phyloP scores from a whole-genome alignment of 2,329 filamentous ascomycete species.

The Neophaeococcomyces mojaviensis region DNA sequence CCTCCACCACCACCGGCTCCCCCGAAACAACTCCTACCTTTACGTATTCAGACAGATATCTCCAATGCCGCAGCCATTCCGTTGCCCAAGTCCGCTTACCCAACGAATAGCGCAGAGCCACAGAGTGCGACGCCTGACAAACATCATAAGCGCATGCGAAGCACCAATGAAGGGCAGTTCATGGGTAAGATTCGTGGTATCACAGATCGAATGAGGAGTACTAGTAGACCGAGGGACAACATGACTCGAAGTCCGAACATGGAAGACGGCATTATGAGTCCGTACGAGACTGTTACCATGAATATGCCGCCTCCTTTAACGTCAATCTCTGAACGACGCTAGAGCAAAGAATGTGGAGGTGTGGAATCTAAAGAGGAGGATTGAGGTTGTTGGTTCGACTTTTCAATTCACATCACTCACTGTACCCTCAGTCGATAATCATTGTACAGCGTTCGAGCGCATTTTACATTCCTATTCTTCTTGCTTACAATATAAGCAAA shows the following conservation, averaged over 20 bases:
- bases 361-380: not conserved
- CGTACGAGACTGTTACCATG: slow-evolving; percentile 12
- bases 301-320: slow-evolving; percentile 4
- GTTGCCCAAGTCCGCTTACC: slow-evolving; percentile 28
- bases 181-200: slow-evolving; percentile 47
- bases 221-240: slow-evolving; percentile 37
- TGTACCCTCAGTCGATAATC: slow-evolving; percentile 1
- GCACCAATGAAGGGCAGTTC: slow-evolving; percentile 49
- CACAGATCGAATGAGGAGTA: slow-evolving; percentile 48
- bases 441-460: slow-evolving; percentile 8
- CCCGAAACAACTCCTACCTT: slow-evolving; percentile 12
- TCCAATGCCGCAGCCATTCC: slow-evolving; percentile 24
- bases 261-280: slow-evolving; percentile 9
- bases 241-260: slow-evolving; percentile 14
- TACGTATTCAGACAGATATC: slow-evolving; percentile 25
- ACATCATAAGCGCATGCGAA: slow-evolving; percentile 45
- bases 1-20: slow-evolving; percentile 39
- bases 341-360: not conserved
- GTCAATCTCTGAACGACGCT: slow-evolving; percentile 1
- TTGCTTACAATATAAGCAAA: slow-evolving; percentile 1
- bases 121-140: slow-evolving; percentile 30
- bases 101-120: slow-evolving; percentile 25
- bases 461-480: not conserved
- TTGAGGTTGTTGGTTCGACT: not conserved
- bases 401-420: slow-evolving; percentile 3